Evolutionary conservation across 2,329 filamentous ascomycete genomes (phyloP), one percentile per base, ranked within the genome.

Genomic region (Colletotrichum echinochloae): DNA sequence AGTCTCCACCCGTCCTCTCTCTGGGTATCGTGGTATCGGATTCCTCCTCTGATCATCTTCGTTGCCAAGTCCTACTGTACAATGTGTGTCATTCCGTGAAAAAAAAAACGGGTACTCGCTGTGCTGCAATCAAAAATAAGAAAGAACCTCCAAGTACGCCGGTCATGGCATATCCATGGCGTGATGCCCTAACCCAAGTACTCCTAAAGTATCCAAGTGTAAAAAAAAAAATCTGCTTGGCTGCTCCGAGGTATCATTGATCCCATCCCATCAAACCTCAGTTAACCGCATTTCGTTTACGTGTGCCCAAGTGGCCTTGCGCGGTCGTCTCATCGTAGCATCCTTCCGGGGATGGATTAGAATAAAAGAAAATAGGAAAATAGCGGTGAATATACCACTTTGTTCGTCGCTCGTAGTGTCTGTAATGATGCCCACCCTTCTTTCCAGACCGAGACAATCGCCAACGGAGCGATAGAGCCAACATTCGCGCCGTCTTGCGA

Each of bases 161-260:
- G 57, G 64, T 64, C 67, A 67, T 63, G 67, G 57, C 49, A 57
- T 49, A 20, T 63, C 60, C 67, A 67, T 70, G 67, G 26, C 64
- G 52, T 67, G 37, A 67, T 67, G 67, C 46, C 64, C 64, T 70
- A 46, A 70, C 23, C 64, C 67, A 56, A 60, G 48, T 44, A 70
- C 67, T 67, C 67, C 67, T 23, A 37, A 62, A 57, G 52, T 67
- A 39, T 60, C 57, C 67, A 48, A 33, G 8, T 5, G 4, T 8
- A 33, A 33, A 33, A 33, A 33, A 33, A 46, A 37, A 33, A 52
- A 62, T 54, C 59, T 54, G 52, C 28, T 39, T 57, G 49, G n/a
- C 44, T 46, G 33, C 44, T 46, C 28, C 26, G 51, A 54, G 67
- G 64, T 70, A 62, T 70, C 64, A 39, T 70, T 67, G 64, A 54